A percentile compares a stretch with the other conserved stretches of the same genome.
These are phyloP conservation scores for Fonsecaea monophora DNA, from an alignment of 2,329 filamentous ascomycete species.

Conservation along the genomic window DNA sequence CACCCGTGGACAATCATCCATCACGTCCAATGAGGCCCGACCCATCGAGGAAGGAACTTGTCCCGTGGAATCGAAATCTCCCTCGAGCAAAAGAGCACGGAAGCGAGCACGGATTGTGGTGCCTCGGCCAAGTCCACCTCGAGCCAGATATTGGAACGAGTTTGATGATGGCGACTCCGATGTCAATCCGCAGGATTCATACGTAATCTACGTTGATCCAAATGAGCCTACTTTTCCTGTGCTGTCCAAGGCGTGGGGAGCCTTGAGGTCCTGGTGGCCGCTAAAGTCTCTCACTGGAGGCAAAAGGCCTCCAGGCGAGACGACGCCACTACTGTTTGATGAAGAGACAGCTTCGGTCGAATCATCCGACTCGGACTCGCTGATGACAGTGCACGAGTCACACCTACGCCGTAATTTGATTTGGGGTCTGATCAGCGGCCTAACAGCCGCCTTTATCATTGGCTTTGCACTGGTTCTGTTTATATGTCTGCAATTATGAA, in stretches of 20 bases:
- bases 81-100: slow-evolving; percentile 7
- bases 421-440: slow-evolving; percentile 16
- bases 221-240: slow-evolving; percentile 69
- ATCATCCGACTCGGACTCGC: slow-evolving; percentile 17
- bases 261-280: slow-evolving; percentile 9
- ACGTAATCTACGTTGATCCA: slow-evolving; percentile 77
- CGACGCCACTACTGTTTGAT: slow-evolving; percentile 10
- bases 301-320: background rate
- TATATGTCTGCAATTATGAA: background rate
- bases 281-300: background rate
- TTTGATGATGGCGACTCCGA: slow-evolving; percentile 80
- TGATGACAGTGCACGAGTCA: slow-evolving; percentile 6
- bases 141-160: slow-evolving; percentile 76
- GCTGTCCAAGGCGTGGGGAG: slow-evolving; percentile 57
- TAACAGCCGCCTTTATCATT: slow-evolving; percentile 8
- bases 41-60: background rate
- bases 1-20: slow-evolving; percentile 40
- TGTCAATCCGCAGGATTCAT: slow-evolving; percentile 62
- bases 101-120: slow-evolving; percentile 34
- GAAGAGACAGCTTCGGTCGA: slow-evolving; percentile 9
- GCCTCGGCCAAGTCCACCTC: slow-evolving; percentile 37
- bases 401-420: slow-evolving; percentile 12
- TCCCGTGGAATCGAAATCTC: slow-evolving; percentile 1
- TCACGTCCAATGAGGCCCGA: slow-evolving; percentile 41
- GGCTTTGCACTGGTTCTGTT: slow-evolving; percentile 12